Conservation (phyloP, 2,329 filamentous ascomycete species). For the Rugonectria rugulosa region DNA sequence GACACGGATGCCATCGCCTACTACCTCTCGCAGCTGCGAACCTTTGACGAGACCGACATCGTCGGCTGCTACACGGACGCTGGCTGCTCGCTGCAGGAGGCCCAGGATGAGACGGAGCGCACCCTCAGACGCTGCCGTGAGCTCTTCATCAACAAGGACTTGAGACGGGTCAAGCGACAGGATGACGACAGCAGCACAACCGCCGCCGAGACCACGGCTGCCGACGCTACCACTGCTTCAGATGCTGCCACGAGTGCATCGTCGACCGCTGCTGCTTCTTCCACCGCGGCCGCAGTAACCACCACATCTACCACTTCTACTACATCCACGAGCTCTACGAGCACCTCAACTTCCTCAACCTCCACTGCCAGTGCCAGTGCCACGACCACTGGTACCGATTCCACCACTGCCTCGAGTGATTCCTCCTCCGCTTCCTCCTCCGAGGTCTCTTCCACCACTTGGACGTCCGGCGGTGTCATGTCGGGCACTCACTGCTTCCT, state of each 20-base stretch:
- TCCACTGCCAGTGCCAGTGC: not conserved
- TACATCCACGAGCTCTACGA: not conserved
- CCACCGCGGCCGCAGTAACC: not conserved
- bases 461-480: not conserved
- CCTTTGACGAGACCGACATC: not conserved
- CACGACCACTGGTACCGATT: not conserved
- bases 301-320: not conserved
- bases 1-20: not conserved
- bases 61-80: not conserved
- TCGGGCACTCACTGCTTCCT: slow-evolving; percentile 9
- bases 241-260: not conserved
- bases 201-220: not conserved
- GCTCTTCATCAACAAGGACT: not conserved
- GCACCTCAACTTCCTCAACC: not conserved
- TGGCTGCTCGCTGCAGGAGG: not conserved
- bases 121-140: not conserved
- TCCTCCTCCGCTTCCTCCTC: slow-evolving; percentile 1
- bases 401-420: not conserved
- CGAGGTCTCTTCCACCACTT: not conserved
- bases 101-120: not conserved
- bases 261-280: not conserved
- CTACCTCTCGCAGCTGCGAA: not conserved
- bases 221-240: not conserved
- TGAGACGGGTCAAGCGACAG: not conserved
- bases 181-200: not conserved